phyloP scores from a whole-genome alignment of 1,139 yeast species.

The Hansenula anomala region DNA sequence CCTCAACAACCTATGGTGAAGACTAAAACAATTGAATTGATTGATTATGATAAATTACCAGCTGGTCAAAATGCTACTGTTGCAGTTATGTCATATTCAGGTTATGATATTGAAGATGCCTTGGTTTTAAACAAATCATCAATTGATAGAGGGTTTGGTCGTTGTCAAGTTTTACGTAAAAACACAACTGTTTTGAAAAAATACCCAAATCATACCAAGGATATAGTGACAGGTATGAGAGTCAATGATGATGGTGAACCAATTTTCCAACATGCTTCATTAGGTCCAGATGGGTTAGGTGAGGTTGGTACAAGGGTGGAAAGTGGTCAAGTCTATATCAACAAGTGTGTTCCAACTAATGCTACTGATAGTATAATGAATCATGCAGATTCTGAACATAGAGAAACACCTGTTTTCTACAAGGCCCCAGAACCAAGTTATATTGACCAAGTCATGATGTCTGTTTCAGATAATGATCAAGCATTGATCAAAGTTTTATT shows the following conservation, averaged over 20 bases:
- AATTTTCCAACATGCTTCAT: conserved; percentile 76
- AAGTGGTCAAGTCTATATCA: conserved; percentile 90
- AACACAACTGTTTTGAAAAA: conserved; percentile 85
- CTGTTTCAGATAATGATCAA: conserved; percentile 92
- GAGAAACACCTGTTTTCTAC: conserved; percentile 89
- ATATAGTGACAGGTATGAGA: conserved; percentile 86
- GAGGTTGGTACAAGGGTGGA: conserved; percentile 91
- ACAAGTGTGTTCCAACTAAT: conserved; percentile 87
- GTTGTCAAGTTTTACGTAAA: conserved; percentile 96
- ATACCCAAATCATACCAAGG: conserved; percentile 91
- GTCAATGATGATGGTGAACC: conserved; percentile 78
- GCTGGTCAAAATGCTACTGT: conserved; percentile 99
- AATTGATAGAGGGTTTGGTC: conserved; percentile 94
- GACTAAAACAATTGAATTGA: conserved; percentile 92
- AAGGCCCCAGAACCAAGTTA: conserved; percentile 95
- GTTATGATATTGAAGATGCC: conserved; percentile 99
- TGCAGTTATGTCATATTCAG: conserved; percentile 98
- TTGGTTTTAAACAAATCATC: conserved; percentile 89
- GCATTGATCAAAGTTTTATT: conserved; percentile 86
- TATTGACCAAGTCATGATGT: conserved; percentile 96
- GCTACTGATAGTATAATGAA: conserved; percentile 70
- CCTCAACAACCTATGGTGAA: conserved; percentile 99
- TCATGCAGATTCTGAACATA: conserved; percentile 42
- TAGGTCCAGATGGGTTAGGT: conserved; percentile 95
- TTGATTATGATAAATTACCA: conserved; percentile 92